phyloP scores from a whole-genome alignment of 306 rosid species.

The Citrullus amarus region DNA sequence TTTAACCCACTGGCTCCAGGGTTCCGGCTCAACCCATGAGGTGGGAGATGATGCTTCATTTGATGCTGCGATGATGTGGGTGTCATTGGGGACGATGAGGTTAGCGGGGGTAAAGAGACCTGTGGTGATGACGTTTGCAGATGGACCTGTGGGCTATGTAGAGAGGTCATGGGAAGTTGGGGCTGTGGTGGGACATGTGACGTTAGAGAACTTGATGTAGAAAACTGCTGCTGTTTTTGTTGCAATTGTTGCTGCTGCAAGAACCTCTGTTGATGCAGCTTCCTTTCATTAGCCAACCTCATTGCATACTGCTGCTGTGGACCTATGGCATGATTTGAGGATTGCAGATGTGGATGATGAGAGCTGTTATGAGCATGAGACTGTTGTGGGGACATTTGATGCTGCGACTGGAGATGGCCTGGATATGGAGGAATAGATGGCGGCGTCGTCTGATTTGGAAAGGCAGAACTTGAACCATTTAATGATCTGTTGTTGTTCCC shows the following conservation, averaged over 20 bases:
- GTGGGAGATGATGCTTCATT: conserved; percentile 73
- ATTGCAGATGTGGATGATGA: conserved; percentile 67
- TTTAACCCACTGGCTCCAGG: conserved; percentile 49
- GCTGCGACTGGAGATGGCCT: conserved; percentile 70
- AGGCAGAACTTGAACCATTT: conserved; percentile 69
- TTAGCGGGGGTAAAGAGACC: conserved; percentile 42
- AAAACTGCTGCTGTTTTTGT: conserved; percentile 52
- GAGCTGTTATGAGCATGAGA: conserved; percentile 50
- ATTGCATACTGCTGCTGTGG: conserved; percentile 66
- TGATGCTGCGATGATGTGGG: conserved; percentile 67
- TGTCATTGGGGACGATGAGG: conserved; percentile 61
- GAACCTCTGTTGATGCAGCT: conserved; percentile 47
- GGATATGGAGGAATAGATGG: conserved; percentile 59
- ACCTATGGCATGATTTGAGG: conserved; percentile 53
- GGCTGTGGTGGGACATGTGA: conserved; percentile 55
- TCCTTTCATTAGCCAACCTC: conserved; percentile 66
- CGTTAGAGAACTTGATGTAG: conserved; percentile 49
- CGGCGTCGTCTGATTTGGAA: conserved; percentile 61
- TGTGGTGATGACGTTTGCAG: conserved; percentile 58
- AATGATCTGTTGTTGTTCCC: conserved; percentile 69
- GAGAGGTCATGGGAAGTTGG: conserved; percentile 66
- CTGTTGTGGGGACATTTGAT: conserved; percentile 70
- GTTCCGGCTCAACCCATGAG: conserved; percentile 70
- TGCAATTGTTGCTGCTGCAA: conserved; percentile 50
- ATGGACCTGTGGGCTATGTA: conserved; percentile 57